Conservation (phyloP, 1,284 basidiomycete species). For the Trametes versicolor region DNA sequence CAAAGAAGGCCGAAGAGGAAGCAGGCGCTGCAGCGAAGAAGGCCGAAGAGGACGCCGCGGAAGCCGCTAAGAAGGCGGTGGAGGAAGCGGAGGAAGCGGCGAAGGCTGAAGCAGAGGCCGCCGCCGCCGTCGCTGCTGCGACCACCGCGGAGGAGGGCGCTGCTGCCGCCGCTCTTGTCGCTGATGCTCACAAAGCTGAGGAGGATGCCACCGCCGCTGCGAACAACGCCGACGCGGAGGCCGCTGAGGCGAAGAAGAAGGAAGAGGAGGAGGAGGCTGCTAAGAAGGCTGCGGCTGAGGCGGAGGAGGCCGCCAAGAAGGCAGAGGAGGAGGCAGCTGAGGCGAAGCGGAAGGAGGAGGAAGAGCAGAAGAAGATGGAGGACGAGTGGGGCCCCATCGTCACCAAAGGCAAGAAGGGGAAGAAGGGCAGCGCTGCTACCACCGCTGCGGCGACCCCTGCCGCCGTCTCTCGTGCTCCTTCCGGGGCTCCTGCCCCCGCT, state of each 20-base stretch:
- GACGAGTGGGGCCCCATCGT: conserved; percentile 30
- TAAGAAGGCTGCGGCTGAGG: conserved; percentile 20
- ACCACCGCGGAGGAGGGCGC: conserved; percentile 18
- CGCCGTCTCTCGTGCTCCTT: conserved; percentile 34
- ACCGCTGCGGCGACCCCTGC: conserved; percentile 25
- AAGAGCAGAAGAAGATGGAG: conserved; percentile 28
- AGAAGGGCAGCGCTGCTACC: conserved; percentile 32
- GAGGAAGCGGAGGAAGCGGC: conserved; percentile 21
- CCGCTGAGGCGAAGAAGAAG: conserved; percentile 23
- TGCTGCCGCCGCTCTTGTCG: conserved; percentile 10
- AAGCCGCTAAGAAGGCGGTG: conserved; percentile 18
- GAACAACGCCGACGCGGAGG: conserved; percentile 28
- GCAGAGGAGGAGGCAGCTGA: conserved; percentile 21
- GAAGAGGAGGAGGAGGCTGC: conserved; percentile 30
- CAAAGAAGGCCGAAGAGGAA: conserved; percentile 18
- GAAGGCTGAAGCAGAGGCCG: conserved; percentile 19
- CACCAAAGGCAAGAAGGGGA: conserved; percentile 37
- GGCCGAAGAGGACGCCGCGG: conserved; percentile 15
- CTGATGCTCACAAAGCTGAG: conserved; percentile 25
- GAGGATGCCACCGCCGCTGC: conserved; percentile 26
- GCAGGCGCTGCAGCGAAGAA: conserved; percentile 23
- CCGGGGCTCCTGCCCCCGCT: conserved; percentile 18
- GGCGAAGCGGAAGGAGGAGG: conserved; percentile 30
- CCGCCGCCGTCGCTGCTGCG: conserved; percentile 18
- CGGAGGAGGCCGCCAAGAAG: conserved; percentile 25